Percentiles rank a stretch among this genome's conserved stretches.
Evolutionary conservation across 1,139 yeast species (phyloP).

Genomic region (Candida sanyaensis): DNA sequence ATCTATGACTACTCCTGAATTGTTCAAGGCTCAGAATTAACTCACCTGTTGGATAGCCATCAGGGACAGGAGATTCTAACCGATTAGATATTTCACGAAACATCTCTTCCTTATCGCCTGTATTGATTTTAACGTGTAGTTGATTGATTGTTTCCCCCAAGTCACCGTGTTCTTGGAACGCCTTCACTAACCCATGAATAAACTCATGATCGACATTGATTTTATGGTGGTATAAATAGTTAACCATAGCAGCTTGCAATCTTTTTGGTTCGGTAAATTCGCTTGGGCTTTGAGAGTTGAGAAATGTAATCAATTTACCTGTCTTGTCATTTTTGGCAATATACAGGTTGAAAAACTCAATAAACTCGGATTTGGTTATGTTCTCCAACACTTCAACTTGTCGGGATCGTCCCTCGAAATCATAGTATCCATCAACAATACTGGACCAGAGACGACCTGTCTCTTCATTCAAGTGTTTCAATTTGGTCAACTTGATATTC

Average conservation of each 20-base stretch:
- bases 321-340: conserved; percentile 34
- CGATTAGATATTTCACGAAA: conserved; percentile 16
- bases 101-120: conserved; percentile 9
- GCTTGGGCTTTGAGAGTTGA: conserved; percentile 59
- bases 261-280: conserved; percentile 23
- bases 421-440: conserved; percentile 75
- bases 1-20: conserved; percentile 25
- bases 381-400: conserved; percentile 58
- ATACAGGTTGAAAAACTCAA: conserved; percentile 54
- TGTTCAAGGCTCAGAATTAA: conserved; percentile 20
- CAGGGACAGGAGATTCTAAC: conserved; percentile 25
- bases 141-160: conserved; percentile 18
- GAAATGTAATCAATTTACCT: conserved; percentile 61
- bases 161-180: conserved; percentile 17
- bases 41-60: conserved; percentile 29
- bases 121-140: conserved; percentile 10
- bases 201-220: conserved; percentile 28
- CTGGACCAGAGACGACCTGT: conserved; percentile 63
- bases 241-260: conserved; percentile 28
- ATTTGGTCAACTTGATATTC: conserved; percentile 65
- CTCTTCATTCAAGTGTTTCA: conserved; percentile 80
- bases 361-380: conserved; percentile 58
- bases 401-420: conserved; percentile 59
- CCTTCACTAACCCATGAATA: conserved; percentile 26
- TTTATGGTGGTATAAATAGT: conserved; percentile 26